Evolutionary conservation across 495 filamentous ascomycete genomes (phyloP), one percentile per base, ranked within the genome.

Genomic region (Filosporella fistucella): DNA sequence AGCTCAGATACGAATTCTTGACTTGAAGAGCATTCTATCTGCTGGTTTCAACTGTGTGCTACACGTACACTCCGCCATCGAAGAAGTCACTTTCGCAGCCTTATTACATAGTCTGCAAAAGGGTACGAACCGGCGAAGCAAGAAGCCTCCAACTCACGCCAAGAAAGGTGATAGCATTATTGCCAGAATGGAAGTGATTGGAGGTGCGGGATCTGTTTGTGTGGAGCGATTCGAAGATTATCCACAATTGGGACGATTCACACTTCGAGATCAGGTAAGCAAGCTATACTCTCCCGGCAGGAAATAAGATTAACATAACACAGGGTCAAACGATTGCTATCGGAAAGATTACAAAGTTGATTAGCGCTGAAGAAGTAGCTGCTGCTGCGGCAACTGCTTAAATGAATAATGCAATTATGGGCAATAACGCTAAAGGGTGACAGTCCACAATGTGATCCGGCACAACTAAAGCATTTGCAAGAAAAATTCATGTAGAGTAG

Each of bases 271-370:
- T 60, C 89, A 95, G 74, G 89, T 94, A 64, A 52, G 57, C 52
- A 28, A 50, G 23, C 1, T 41, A 43, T 17, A 4, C 26, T 11
- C 14, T n/a, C 39, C 11, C 21, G 30, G 26, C 8, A 42, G 3
- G 7, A 36, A 2, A 11, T 20, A 30, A 23, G 12, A 55, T 57
- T 50, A 40, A 58, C 20, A 32, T 40, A 21, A 4, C 13, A n/a
- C 49, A 90, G 87, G 90, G 90, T 45, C 89, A 95, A 88, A 96
- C 90, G 3, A 90, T 96, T 68, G 90, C 90, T 33, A 96, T 96
- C 65, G 90, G 90, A 63, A 96, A 95, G 77, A 89, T 96, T 63
- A 95, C 84, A 39, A 96, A 88, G 73, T 76, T 96, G 38, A 58
- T 59, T 29, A 62, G 56, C 7, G 20, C 40, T 14, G 45, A 51